Evolutionary conservation across 768 basidiomycete species (phyloP), one percentile per base, ranked within the genome.

Genomic region (Leccinum rimulosum): DNA sequence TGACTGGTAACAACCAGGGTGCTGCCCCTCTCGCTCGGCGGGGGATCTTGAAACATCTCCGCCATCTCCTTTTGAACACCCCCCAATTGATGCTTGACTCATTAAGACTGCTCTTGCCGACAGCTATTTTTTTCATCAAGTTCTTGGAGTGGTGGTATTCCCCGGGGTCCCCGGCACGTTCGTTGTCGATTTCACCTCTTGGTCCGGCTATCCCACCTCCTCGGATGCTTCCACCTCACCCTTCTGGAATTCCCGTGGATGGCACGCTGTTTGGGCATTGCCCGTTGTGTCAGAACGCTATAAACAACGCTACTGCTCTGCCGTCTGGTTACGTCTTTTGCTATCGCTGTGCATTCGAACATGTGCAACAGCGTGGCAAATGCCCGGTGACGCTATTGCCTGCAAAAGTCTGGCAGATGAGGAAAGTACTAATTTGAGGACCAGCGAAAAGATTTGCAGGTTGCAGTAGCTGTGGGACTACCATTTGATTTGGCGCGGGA

Each of bases 141-240:
- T 95, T 98, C 74, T 79, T 97, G 50, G 95, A 98, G 75, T 99
- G 97, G 95, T 99, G 96, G 95, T 98, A 98, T 70, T 95, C 94
- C 4, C 95, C 97, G 22, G 82, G 83, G 48, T 97, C 93, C 11
- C 95, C 90, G 4, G 91, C 90, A 17, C 84, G 86, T 43, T 84
- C 84, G n/a, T 75, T 91, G 55, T 80, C 84, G 9, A 79, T 79
- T 33, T 85, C 84, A 11, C 77, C 75, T 31, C 80, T 82, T 54
- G 89, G 86, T 7, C 90, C 87, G 30, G 79, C 84, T 2, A 80
- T 92, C 47, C 88, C 89, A 62, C 91, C 91, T 14, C 95, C 91
- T 48, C 80, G 79, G 63, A 83, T 91, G 66, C 82, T 92, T 30
- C 79, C 79, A 33, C 91, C 91, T 5, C 88, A 94, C 68, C 87